Base-by-base conservation (phyloP, 208 protist genomes). In the Crithidia sp. region DNA sequence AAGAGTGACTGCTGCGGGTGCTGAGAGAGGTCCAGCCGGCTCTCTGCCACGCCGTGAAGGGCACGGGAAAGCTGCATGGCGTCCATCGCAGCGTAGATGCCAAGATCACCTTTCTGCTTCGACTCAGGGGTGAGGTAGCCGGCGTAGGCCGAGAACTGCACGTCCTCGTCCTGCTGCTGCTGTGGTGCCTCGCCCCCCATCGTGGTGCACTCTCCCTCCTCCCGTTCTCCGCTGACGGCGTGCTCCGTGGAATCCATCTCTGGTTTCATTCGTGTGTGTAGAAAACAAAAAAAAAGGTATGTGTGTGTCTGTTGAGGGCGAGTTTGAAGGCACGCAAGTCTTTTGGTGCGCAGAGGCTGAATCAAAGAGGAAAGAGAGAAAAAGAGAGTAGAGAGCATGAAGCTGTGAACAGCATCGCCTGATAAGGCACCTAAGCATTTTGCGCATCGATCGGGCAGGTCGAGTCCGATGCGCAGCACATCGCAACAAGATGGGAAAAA, bases 1-100 rank as follows among this genome's bases (percentile, higher is more conserved):
- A 28, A 2, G 36, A 77, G 71, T 8, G 39, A 40, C 40, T 77
- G 67, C 39, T 79, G 59, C 39, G 69, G 68, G 4, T 76, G 74
- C 47, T 17, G 41, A 0, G 65, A 61, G 3, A 67, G 44, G 8
- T 62, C 49, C 2, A 90, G 76, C 6, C 84, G 77, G 60, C 90
- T 88, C n/a, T 85, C 69, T 0, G 90, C 87, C n/a, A 80, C 82
- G 36, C 90, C 88, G 58, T 75, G 86, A 3, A 95, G 81, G 0
- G 85, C 84, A 10, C 81, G 79, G 4, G 91, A 76, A 2, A 95
- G 72, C 4, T 77, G 73, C 36, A 86, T 80, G n/a, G 91, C 91
- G 52, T 86, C 78, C 49, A 95, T 83, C 6, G 91, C 86, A 0
- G 91, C 88, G 80, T 93, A 91, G 66, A 90, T 77, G 39, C 91